Evolutionary conservation across 345 rosid genomes (phyloP).

Genomic region (Cardiospermum halicacabum): DNA sequence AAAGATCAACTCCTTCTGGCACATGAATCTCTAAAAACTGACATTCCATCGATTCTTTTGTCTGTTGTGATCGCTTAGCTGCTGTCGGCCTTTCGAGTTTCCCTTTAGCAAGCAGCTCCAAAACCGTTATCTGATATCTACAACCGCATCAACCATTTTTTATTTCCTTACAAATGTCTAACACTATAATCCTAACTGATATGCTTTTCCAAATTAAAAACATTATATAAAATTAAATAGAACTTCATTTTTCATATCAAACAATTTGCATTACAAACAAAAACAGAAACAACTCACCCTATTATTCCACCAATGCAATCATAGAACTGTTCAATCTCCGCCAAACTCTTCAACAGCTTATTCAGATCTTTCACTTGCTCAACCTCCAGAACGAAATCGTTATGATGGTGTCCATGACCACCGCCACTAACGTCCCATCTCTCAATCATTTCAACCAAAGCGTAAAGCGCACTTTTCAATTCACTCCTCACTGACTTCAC

Average conservation of each 20-base stretch:
- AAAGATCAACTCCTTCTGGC: conserved; percentile 74
- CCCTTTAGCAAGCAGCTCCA: conserved; percentile 73
- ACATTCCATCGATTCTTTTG: conserved; percentile 43
- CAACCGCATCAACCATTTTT: background rate
- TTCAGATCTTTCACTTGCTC: conserved; percentile 47
- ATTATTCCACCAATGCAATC: conserved; percentile 92
- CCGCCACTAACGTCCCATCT: conserved; percentile 40
- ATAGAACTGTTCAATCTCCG: conserved; percentile 67
- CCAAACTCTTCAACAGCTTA: conserved; percentile 44
- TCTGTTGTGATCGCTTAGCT: conserved; percentile 30
- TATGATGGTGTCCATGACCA: conserved; percentile 18
- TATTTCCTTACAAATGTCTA: background rate
- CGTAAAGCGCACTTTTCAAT: conserved; percentile 60
- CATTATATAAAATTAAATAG: background rate
- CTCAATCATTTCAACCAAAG: conserved; percentile 79
- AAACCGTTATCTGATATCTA: conserved; percentile 82
- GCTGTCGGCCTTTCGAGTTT: conserved; percentile 36
- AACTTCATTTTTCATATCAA: background rate
- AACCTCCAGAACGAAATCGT: conserved; percentile 26
- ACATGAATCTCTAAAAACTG: conserved; percentile 69
- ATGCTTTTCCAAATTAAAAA: background rate
- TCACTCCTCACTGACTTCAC: conserved; percentile 37
- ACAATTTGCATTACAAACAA: background rate
- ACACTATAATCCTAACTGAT: background rate
- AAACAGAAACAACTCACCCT: conserved; percentile 41